A percentile compares a stretch with the other conserved stretches of the same genome.
Conservation (phyloP, 2,329 filamentous ascomycete genomes). For the Cladophialophora bantiana region DNA sequence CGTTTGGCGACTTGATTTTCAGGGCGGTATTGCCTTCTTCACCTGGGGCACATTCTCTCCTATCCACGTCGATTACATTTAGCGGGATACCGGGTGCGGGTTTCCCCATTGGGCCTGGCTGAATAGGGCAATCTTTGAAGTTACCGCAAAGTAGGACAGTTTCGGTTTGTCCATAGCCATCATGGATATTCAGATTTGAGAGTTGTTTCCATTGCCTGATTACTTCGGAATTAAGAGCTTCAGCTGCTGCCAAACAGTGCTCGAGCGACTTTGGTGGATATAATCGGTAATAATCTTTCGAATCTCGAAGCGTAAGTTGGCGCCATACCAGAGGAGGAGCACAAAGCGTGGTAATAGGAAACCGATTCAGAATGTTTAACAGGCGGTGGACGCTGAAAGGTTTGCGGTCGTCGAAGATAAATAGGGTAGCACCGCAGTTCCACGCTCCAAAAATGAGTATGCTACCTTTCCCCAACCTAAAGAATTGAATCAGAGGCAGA, state of each 20-base stretch:
- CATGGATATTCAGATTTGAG: conserved; percentile 45
- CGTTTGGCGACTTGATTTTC: conserved; percentile 14
- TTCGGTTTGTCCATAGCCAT: conserved; percentile 52
- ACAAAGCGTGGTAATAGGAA: conserved; percentile 50
- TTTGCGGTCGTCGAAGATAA: conserved; percentile 48
- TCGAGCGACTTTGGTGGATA: conserved; percentile 42
- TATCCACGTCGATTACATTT: conserved; percentile 44
- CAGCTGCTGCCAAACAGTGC: conserved; percentile 49
- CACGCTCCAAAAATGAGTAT: conserved; percentile 49
- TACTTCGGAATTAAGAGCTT: conserved; percentile 49
- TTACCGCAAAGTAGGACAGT: conserved; percentile 50
- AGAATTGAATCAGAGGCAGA: conserved; percentile 37
- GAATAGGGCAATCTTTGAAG: conserved; percentile 43
- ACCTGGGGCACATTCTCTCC: conserved; percentile 39
- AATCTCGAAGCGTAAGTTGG: conserved; percentile 47
- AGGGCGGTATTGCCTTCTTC: conserved; percentile 49
- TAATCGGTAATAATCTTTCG: conserved; percentile 39
- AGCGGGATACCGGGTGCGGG: conserved; percentile 48
- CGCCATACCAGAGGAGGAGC: conserved; percentile 50
- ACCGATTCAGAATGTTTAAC: conserved; percentile 45
- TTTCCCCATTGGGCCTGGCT: conserved; percentile 49
- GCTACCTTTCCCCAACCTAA: conserved; percentile 50
- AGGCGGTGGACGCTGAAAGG: conserved; percentile 44
- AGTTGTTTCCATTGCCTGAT: conserved; percentile 47
- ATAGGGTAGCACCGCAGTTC: conserved; percentile 50